phyloP scores from a whole-genome alignment of 768 basidiomycete species.

The Boletus insuetus region DNA sequence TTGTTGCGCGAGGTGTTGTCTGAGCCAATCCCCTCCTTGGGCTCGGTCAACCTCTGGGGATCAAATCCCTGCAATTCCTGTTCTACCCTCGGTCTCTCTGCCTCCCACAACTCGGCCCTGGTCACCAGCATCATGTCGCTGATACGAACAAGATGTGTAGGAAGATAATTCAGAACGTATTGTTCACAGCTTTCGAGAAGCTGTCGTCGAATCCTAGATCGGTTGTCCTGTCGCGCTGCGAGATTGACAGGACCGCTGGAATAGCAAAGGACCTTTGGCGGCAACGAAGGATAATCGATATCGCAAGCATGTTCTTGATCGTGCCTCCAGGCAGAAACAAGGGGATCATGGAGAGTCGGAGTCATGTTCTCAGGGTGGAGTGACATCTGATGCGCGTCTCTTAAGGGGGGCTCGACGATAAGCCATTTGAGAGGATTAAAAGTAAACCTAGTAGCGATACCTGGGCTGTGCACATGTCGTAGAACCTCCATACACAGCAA shows the following conservation, averaged over 20 bases:
- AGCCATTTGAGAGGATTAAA: no score
- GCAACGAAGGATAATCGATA: background rate
- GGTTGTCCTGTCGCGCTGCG: background rate
- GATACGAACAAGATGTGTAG: conserved; percentile 15
- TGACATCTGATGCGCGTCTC: no score
- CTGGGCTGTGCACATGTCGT: no score
- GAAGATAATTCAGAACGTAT: conserved; percentile 20
- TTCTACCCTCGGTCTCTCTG: conserved; percentile 8
- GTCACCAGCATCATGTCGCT: conserved; percentile 15
- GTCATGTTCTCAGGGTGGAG: no score
- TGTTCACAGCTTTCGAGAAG: conserved; percentile 10
- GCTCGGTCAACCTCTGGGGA: background rate
- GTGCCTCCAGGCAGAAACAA: background rate
- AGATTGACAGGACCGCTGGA: background rate
- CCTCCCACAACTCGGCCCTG: conserved; percentile 11
- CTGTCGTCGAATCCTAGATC: background rate
- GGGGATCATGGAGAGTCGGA: background rate
- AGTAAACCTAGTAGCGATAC: no score
- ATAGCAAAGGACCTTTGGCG: background rate
- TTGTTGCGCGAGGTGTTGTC: background rate
- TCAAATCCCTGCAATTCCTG: background rate
- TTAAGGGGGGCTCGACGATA: no score
- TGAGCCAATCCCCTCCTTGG: background rate
- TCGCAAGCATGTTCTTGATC: background rate
- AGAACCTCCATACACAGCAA: no score